Base-by-base conservation (phyloP, 1,284 basidiomycete species). In the Microbotryum silenes-acaulis region DNA sequence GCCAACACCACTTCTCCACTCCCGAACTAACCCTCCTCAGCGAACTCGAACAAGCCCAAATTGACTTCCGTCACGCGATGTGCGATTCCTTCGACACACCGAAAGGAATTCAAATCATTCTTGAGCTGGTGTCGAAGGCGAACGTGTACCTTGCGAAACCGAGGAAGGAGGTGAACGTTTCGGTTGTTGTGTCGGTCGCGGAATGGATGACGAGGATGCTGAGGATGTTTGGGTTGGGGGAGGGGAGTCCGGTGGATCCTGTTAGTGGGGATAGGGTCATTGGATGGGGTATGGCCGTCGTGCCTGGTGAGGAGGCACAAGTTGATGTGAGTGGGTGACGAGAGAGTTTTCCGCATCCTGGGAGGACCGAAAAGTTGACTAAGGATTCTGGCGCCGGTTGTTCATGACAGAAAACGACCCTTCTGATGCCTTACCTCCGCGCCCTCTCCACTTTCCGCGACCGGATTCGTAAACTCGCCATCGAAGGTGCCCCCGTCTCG, bases 61-160 rank as follows among this genome's bases (percentile, higher is more conserved):
- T 81, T 49, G 80, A 82, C 3, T 96, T 98, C 82, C 85, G 91
- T 57, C 80, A 78, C n/a, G 89, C 93, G 0, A 84, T 99, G 60
- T 96, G 89, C 77, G 94, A 99, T 76, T 97, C 92, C 1, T 97
- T 98, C 81, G 94, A 98, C 76, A 98, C 94, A 0, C 90, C 92
- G 1, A 80, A 79, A 18, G 94, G 91, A 0, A 77, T 98, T 51
- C 81, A 83, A 68, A 78, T 85, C 58, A 77, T 98, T 16, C 81
- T 89, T 16, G 87, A 93, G 64, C 79, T 97, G 33, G 85, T 98
- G 29, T 88, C 87, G n/a, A 82, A 84, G 57, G 85, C 89, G 20
- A 97, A 97, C 74, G 80, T 91, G 29, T 98, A 97, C 78, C 85
- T 97, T 67, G 71, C 72, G 16, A 67, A 71, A 6, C 70, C 72